These are phyloP conservation scores for Pseudocohnilembus persalinus DNA, from an alignment of 169 alveolate species.

Conservation along the genomic window DNA sequence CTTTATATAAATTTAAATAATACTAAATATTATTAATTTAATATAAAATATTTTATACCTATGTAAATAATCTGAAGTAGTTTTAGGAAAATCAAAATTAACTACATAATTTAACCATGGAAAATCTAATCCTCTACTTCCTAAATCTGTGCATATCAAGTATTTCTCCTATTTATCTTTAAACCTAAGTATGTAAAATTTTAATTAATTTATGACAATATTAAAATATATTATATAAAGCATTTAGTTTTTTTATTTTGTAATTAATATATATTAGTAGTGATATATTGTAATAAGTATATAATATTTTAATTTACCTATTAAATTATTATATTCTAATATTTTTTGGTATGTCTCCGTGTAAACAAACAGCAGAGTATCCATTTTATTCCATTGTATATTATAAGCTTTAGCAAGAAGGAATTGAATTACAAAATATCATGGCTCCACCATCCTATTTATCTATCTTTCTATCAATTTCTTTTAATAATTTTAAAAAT, in stretches of 20 bases:
- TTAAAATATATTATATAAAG: too few relatives aligned
- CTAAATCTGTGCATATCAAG: slow-evolving; percentile 86
- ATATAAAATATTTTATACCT: slow-evolving; percentile 44
- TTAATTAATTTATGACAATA: too few relatives aligned
- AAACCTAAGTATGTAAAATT: too few relatives aligned
- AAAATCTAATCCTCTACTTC: slow-evolving; percentile 87
- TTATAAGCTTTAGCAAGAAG: slow-evolving; percentile 62
- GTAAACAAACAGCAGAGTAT: slow-evolving; percentile 53
- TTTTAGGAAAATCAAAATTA: slow-evolving; percentile 85
- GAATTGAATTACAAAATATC: slow-evolving; percentile 69
- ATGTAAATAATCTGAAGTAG: slow-evolving; percentile 84
- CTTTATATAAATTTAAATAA: not conserved
- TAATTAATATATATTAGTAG: too few relatives aligned
- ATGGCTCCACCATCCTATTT: slow-evolving; percentile 53
- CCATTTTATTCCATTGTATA: slow-evolving; percentile 45
- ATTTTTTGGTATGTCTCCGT: slow-evolving; percentile 69
- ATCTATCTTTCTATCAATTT: slow-evolving; percentile 20
- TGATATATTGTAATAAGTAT: not conserved
- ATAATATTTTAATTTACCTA: not conserved
- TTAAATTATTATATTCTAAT: slow-evolving; percentile 48
- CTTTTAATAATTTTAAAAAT: slow-evolving; percentile 41
- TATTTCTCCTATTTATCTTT: slow-evolving; percentile 52
- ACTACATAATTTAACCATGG: slow-evolving; percentile 82
- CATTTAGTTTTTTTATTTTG: too few relatives aligned
- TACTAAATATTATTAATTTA: too few relatives aligned